Evolutionary conservation across 345 rosid genomes (phyloP).

Genomic region (Carallia pectinifolia): DNA sequence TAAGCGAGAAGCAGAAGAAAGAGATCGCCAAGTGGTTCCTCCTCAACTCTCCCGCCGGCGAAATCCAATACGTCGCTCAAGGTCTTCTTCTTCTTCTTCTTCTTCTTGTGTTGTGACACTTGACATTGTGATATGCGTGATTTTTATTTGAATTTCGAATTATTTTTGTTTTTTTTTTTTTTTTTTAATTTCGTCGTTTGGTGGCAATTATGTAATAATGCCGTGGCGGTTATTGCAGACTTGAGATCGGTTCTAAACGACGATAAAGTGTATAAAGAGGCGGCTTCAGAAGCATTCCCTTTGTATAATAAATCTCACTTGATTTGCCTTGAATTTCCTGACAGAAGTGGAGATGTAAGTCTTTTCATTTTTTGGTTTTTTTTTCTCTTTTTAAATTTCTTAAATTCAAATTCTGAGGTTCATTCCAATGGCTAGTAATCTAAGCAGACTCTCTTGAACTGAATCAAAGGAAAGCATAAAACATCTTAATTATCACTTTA

Average conservation of each 20-base stretch:
- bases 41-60: constrained; percentile 91
- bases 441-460: too few relatives aligned
- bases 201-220: neutral
- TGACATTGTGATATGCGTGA: too few relatives aligned
- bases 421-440: too few relatives aligned
- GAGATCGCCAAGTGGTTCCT: constrained; percentile 99
- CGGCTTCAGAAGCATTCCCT: constrained; percentile 84
- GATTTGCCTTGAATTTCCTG: constrained; percentile 81
- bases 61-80: constrained; percentile 94
- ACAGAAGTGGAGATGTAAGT: constrained; percentile 69
- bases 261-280: constrained; percentile 63
- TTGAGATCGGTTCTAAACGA: constrained; percentile 68
- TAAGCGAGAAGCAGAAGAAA: constrained; percentile 70
- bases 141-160: constrained; percentile 9
- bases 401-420: too few relatives aligned
- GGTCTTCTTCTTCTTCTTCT: constrained; percentile 35
- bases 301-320: constrained; percentile 81
- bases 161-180: constrained; percentile 2
- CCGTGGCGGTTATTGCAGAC: constrained; percentile 40
- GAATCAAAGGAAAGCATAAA: too few relatives aligned
- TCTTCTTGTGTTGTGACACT: neutral
- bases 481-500: too few relatives aligned
- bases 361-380: neutral
- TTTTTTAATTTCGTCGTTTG: neutral
- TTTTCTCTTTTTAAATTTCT: neutral